Conservation (phyloP, 306 rosid genomes). For the Delonix regia region DNA sequence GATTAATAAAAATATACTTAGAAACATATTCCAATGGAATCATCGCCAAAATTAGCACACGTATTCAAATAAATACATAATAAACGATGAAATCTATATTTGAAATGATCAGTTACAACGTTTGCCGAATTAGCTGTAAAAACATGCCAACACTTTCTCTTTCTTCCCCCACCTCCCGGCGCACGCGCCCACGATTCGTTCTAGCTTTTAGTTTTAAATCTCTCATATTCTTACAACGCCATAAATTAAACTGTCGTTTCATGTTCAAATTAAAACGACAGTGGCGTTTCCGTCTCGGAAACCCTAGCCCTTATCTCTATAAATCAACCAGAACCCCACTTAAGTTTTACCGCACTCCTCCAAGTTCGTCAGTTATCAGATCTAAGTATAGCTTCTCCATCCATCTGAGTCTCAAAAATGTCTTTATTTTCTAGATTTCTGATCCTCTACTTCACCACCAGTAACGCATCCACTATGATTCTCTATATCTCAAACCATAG, state of each 20-base stretch:
- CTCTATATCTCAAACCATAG: conserved; percentile 43
- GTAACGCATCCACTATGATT: conserved; percentile 38
- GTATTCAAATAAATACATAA: too few relatives aligned
- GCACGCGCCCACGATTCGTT: neutral
- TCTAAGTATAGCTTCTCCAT: neutral
- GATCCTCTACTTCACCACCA: neutral
- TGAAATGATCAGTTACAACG: neutral
- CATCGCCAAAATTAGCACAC: too few relatives aligned
- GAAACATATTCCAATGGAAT: too few relatives aligned
- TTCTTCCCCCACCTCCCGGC: neutral
- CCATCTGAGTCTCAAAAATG: neutral
- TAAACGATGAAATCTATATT: too few relatives aligned
- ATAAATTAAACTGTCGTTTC: neutral
- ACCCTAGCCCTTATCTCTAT: conserved; percentile 8
- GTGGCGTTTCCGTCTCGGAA: neutral
- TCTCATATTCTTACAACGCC: neutral
- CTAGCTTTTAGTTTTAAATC: too few relatives aligned
- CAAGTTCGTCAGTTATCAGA: neutral
- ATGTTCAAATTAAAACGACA: neutral
- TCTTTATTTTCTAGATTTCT: neutral
- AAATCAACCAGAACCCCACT: neutral
- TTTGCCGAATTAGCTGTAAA: neutral
- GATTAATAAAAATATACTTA: too few relatives aligned
- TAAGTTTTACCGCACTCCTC: too few relatives aligned
- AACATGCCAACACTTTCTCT: neutral